Evolutionary conservation across 148 eudicot species (phyloP).

Genomic region (Vaccinium corymbosum): DNA sequence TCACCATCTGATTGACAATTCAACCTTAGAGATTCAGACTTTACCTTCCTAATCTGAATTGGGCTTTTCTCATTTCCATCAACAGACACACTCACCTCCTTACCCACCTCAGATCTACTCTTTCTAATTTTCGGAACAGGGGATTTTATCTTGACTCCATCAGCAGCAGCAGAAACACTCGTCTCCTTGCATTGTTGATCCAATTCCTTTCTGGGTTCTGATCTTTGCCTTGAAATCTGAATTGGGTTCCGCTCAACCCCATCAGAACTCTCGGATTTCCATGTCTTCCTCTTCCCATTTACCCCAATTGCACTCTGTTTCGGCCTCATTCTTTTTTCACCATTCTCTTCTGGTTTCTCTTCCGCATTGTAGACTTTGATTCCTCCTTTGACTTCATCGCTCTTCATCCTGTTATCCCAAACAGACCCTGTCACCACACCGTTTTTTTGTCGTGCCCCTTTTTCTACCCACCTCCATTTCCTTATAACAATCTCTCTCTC

Average conservation of each 20-base stretch:
- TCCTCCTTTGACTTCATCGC: slow-evolving; percentile 46
- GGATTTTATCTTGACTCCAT: slow-evolving; percentile 17
- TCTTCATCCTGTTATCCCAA: slow-evolving; percentile 58
- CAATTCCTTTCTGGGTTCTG: slow-evolving; percentile 29
- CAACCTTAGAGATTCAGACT: slow-evolving; percentile 16
- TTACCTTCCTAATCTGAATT: slow-evolving; percentile 10
- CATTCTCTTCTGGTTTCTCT: slow-evolving; percentile 25
- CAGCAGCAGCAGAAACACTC: slow-evolving; percentile 11
- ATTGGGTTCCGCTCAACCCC: slow-evolving; percentile 29
- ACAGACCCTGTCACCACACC: slow-evolving; percentile 45
- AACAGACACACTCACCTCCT: slow-evolving; percentile 11
- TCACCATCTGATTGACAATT: slow-evolving; percentile 6
- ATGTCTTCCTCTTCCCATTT: slow-evolving; percentile 45
- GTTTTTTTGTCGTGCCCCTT: slow-evolving; percentile 23
- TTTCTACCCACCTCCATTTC: slow-evolving; percentile 29
- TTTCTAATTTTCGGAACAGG: slow-evolving; percentile 18
- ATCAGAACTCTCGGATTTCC: slow-evolving; percentile 46
- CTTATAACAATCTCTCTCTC: slow-evolving; percentile 2
- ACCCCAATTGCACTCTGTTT: slow-evolving; percentile 32
- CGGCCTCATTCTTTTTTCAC: slow-evolving; percentile 17
- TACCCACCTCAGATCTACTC: slow-evolving; percentile 26
- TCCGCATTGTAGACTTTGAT: slow-evolving; percentile 43
- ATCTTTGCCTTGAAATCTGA: slow-evolving; percentile 35
- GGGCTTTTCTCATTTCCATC: slow-evolving; percentile 26
- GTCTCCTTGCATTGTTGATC: slow-evolving; percentile 24